Conservation (phyloP, 75 land plant genomes). For the Adiantum capillusveneris region DNA sequence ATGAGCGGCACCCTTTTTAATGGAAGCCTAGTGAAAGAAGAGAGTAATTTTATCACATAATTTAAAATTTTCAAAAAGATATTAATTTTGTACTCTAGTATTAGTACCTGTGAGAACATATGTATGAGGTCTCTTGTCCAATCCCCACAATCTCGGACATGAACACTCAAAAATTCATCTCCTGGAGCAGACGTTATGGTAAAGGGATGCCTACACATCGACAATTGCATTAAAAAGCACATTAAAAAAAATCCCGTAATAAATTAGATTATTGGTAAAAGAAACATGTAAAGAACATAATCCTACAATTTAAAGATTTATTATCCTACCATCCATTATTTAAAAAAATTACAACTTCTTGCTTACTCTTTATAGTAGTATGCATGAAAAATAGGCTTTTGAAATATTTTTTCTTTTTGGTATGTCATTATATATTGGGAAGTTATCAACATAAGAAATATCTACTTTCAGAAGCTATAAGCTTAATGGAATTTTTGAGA, state of each 20-base stretch:
- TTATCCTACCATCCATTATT: no score
- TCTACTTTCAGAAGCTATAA: no score
- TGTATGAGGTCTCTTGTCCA: conserved; percentile 15
- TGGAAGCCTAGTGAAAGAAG: not conserved
- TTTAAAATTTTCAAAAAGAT: not conserved
- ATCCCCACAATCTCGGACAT: conserved; percentile 10
- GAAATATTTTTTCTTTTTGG: no score
- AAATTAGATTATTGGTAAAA: not conserved
- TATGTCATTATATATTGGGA: no score
- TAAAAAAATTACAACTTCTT: no score
- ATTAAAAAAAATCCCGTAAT: not conserved
- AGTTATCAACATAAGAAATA: no score
- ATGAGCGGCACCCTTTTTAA: not conserved
- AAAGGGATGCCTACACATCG: conserved; percentile 11
- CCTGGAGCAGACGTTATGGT: conserved; percentile 20
- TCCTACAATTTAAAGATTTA: no score
- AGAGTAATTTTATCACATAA: not conserved
- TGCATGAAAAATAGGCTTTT: no score
- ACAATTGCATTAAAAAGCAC: no score
- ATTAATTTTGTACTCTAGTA: not conserved
- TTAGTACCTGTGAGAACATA: conserved; percentile 10
- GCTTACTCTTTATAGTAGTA: no score
- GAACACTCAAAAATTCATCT: conserved; percentile 22
- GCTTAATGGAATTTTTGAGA: no score
- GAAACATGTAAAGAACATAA: not conserved